Conservation (phyloP, 2,329 filamentous ascomycete species). For the Colletotrichum falcatum region DNA sequence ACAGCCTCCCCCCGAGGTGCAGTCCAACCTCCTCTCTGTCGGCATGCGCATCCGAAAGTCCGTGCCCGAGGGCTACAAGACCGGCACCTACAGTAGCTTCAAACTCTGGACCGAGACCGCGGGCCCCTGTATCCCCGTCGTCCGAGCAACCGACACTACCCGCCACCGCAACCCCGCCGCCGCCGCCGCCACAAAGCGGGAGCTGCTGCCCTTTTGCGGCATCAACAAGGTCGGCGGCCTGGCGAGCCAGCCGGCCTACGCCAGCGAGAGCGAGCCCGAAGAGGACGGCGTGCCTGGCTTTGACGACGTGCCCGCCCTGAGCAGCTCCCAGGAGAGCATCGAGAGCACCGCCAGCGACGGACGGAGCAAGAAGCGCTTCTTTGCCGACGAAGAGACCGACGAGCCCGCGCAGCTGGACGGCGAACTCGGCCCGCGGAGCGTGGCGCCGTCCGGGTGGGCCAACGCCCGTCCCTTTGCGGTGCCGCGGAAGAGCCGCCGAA, state of each 20-base stretch:
- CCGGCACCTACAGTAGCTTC: constrained; percentile 65
- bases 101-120: constrained; percentile 61
- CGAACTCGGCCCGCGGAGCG: constrained; percentile 55
- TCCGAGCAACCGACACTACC: constrained; percentile 41
- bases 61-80: constrained; percentile 95
- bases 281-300: constrained; percentile 47
- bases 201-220: constrained; percentile 85
- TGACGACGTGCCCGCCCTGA: constrained; percentile 61
- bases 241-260: constrained; percentile 65
- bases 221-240: constrained; percentile 80
- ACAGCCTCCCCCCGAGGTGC: constrained; percentile 73
- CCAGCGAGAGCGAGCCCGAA: constrained; percentile 44
- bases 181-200: constrained; percentile 57
- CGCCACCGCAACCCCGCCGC: constrained; percentile 19
- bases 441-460: constrained; percentile 52
- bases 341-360: constrained; percentile 41
- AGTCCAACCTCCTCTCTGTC: constrained; percentile 87
- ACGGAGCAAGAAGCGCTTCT: constrained; percentile 61
- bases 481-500: constrained; percentile 51
- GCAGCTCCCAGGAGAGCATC: constrained; percentile 67
- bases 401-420: constrained; percentile 49
- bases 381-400: constrained; percentile 54
- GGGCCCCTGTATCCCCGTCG: constrained; percentile 20
- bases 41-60: constrained; percentile 96
- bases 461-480: constrained; percentile 62